phyloP scores from a whole-genome alignment of 352 stramenopile genomes.

The Phytopythium litorale region DNA sequence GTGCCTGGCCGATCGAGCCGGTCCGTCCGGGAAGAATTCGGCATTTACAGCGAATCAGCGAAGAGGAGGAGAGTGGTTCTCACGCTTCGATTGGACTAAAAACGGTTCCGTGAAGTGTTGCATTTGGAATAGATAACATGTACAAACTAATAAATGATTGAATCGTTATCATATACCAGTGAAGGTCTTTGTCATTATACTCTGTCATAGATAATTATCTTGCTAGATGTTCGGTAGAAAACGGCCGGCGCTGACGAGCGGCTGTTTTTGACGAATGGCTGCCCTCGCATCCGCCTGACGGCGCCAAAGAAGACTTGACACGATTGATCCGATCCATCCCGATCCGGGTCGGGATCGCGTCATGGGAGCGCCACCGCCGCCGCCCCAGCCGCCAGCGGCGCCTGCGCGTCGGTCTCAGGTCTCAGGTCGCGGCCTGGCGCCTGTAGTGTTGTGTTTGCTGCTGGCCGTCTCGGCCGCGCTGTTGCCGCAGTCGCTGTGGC shows the following conservation, averaged over 20 bases:
- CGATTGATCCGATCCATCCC: neutral
- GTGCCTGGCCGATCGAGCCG: neutral
- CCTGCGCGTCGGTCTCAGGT: neutral
- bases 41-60: neutral
- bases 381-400: neutral
- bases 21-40: neutral
- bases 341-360: neutral
- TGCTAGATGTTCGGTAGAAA: neutral
- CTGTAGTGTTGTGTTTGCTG: neutral
- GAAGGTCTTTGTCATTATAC: no score
- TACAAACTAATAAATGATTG: no score
- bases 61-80: no score
- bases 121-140: no score
- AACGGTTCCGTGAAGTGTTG: no score
- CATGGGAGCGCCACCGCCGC: neutral
- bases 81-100: neutral
- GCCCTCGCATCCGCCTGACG: neutral
- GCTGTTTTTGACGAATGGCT: slow-evolving; percentile 5
- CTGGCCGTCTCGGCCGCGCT: neutral
- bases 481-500: slow-evolving; percentile 4
- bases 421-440: neutral
- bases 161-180: no score
- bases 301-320: neutral
- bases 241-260: neutral
- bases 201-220: neutral